Evolutionary conservation across 805 yeast genomes (phyloP).

Genomic region (Wickerhamiella galacta): DNA sequence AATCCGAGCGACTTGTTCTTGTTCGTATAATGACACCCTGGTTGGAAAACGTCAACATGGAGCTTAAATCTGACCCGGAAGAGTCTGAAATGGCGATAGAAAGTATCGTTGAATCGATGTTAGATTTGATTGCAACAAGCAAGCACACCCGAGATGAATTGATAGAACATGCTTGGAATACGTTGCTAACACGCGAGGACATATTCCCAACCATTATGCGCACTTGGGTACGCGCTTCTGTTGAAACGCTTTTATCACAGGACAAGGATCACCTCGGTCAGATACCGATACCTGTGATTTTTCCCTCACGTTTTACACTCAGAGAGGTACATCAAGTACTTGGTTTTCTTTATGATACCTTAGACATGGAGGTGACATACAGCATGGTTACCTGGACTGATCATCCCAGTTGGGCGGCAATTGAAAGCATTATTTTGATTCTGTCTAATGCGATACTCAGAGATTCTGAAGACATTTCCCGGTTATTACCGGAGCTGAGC

Average conservation of each 20-base stretch:
- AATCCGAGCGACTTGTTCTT: not conserved
- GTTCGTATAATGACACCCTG: not conserved
- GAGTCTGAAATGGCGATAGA: not conserved
- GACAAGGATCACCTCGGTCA: too few species aligned
- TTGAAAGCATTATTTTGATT: not conserved
- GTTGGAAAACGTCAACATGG: not conserved
- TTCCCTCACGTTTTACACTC: not conserved
- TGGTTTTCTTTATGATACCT: not conserved
- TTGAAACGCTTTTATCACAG: too few species aligned
- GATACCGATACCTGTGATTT: not conserved
- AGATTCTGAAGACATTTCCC: not conserved
- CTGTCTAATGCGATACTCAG: conserved; percentile 1
- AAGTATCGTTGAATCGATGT: not conserved
- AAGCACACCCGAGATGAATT: not conserved
- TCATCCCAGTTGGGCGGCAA: conserved; percentile 1
- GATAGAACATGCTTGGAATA: not conserved
- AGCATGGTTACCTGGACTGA: not conserved
- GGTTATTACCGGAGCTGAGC: conserved; percentile 1
- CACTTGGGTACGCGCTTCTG: not conserved
- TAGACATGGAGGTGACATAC: not conserved
- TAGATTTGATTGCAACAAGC: not conserved
- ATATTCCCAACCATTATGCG: not conserved
- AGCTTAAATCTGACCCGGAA: not conserved
- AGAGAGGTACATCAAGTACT: not conserved
- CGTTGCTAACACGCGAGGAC: not conserved